These are phyloP conservation scores for Rubroboletus satanas DNA, from an alignment of 768 basidiomycete species.

Conservation along the genomic window DNA sequence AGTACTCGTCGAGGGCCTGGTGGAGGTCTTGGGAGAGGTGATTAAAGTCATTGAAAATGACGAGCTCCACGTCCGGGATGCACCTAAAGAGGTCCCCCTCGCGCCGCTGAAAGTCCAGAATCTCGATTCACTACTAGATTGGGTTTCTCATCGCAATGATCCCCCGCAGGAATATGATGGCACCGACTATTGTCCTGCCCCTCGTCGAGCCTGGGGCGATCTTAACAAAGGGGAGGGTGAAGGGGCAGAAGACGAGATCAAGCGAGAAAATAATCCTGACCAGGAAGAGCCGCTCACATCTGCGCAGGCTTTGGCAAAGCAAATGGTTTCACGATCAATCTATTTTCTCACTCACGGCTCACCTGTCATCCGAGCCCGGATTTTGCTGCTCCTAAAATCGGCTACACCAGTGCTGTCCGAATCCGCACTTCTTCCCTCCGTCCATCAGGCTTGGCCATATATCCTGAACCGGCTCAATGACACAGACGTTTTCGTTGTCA, in stretches of 20 bases:
- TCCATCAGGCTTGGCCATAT: constrained; percentile 93
- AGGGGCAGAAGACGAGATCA: constrained; percentile 17
- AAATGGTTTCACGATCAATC: constrained; percentile 82
- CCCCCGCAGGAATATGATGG: constrained; percentile 36
- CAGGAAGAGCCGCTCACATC: constrained; percentile 56
- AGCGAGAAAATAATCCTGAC: constrained; percentile 25
- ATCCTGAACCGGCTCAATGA: constrained; percentile 81
- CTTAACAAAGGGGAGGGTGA: constrained; percentile 24
- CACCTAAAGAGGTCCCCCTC: constrained; percentile 17
- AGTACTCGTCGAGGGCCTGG: constrained; percentile 76
- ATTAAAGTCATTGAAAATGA: constrained; percentile 71
- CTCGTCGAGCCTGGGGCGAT: constrained; percentile 55
- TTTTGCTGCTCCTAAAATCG: constrained; percentile 68
- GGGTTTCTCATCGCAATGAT: constrained; percentile 53
- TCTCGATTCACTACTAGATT: constrained; percentile 56
- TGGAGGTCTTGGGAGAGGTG: constrained; percentile 85
- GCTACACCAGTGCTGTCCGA: constrained; percentile 71
- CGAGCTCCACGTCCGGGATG: constrained; percentile 30
- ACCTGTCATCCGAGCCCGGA: constrained; percentile 77
- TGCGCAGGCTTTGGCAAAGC: constrained; percentile 70
- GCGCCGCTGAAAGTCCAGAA: constrained; percentile 28
- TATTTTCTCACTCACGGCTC: constrained; percentile 92
- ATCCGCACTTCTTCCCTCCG: constrained; percentile 73
- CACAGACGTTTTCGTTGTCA: constrained; percentile 72
- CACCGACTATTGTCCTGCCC: constrained; percentile 56